Conservation (phyloP, 2,329 filamentous ascomycete species). For the Epichloe coenophiala region DNA sequence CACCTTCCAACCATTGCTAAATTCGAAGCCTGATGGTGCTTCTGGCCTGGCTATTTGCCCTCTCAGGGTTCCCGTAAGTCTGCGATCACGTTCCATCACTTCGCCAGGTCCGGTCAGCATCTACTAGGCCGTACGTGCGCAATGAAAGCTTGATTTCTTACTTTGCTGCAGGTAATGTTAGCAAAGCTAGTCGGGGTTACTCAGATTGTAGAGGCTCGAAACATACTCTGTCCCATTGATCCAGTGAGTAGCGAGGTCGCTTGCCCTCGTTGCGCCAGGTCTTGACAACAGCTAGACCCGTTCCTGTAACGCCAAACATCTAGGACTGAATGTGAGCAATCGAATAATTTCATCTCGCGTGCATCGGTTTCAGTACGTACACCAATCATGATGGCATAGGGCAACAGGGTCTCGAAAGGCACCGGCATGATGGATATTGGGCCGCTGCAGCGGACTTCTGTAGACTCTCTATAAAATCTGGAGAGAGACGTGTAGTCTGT, state of each 20-base stretch:
- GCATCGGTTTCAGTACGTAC: constrained; percentile 28
- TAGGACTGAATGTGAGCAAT: constrained; percentile 16
- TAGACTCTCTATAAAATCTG: background rate
- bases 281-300: constrained; percentile 42
- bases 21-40: constrained; percentile 46
- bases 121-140: constrained; percentile 2
- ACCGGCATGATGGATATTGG: constrained; percentile 36
- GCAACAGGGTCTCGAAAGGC: constrained; percentile 50
- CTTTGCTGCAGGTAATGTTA: constrained; percentile 37
- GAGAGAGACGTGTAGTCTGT: background rate
- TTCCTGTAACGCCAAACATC: constrained; percentile 51
- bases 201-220: background rate
- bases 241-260: constrained; percentile 44
- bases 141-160: constrained; percentile 17
- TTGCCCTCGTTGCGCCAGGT: constrained; percentile 48
- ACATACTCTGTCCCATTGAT: constrained; percentile 50
- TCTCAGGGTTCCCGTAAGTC: constrained; percentile 44
- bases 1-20: constrained; percentile 53
- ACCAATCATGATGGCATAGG: constrained; percentile 49
- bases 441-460: constrained; percentile 20
- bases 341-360: background rate
- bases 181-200: constrained; percentile 2
- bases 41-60: constrained; percentile 42
- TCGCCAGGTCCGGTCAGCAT: background rate
- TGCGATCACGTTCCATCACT: constrained; percentile 55